phyloP scores from a whole-genome alignment of 108 stramenopile genomes.

The Pseudonitzschia delicatissima region DNA sequence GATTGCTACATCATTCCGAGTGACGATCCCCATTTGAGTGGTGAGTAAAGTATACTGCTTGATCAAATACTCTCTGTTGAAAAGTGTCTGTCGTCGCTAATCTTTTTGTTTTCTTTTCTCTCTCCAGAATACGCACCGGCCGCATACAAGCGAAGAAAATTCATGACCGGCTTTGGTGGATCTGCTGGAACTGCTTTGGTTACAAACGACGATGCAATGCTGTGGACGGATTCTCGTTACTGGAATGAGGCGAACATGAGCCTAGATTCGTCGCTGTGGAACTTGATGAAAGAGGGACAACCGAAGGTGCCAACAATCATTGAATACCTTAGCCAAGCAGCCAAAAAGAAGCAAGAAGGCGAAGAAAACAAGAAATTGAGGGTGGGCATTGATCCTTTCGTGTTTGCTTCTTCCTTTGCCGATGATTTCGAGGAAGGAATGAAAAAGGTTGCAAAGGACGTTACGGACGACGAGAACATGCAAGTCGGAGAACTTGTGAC shows the following conservation, averaged over 20 bases:
- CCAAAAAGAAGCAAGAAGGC: conserved; percentile 21
- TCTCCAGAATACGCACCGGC: conserved; percentile 91
- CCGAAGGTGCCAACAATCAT: conserved; percentile 67
- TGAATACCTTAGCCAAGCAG: conserved; percentile 58
- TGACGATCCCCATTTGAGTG: conserved; percentile 90
- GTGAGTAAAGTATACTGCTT: conserved; percentile 34
- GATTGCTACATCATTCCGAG: conserved; percentile 81
- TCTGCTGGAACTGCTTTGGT: conserved; percentile 95
- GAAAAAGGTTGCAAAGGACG: conserved; percentile 43
- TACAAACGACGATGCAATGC: conserved; percentile 23
- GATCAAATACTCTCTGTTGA: too few relatives aligned
- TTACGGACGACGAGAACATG: conserved; percentile 25
- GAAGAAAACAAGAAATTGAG: conserved; percentile 22
- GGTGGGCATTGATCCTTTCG: conserved; percentile 81
- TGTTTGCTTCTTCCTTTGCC: conserved; percentile 76
- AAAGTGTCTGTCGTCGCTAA: too few relatives aligned
- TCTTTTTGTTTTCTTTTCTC: neutral
- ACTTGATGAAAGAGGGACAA: conserved; percentile 80
- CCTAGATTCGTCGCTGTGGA: conserved; percentile 68
- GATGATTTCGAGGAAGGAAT: conserved; percentile 69
- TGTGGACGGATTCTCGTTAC: conserved; percentile 98
- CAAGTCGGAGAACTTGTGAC: conserved; percentile 61
- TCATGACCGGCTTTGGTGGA: conserved; percentile 90
- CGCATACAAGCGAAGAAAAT: conserved; percentile 86
- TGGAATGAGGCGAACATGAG: conserved; percentile 88